A percentile compares a stretch with the other conserved stretches of the same genome.
Evolutionary conservation across 1,284 basidiomycete species (phyloP).

Genomic region (Ceratorhiza oryzae-sativae): DNA sequence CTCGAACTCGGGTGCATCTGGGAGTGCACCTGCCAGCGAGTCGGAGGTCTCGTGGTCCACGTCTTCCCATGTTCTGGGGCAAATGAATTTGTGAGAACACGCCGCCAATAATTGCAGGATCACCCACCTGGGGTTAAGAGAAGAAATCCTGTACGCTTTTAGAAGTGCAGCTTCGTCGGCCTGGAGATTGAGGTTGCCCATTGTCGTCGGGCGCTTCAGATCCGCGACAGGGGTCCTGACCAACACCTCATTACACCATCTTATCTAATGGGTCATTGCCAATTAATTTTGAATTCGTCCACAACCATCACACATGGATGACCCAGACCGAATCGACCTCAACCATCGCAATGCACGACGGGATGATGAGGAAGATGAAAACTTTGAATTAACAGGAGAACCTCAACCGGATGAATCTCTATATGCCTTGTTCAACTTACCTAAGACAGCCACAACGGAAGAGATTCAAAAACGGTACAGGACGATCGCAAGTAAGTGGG

Average conservation of each 20-base stretch:
- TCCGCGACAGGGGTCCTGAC: neutral
- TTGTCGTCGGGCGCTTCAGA: slow-evolving; percentile 41
- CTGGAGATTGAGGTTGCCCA: slow-evolving; percentile 66
- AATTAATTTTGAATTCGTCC: slow-evolving; percentile 23
- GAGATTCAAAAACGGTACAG: slow-evolving; percentile 78
- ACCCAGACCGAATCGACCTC: slow-evolving; percentile 18
- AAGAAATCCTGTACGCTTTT: slow-evolving; percentile 75
- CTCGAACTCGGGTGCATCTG: slow-evolving; percentile 59
- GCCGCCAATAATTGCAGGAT: too few relatives aligned
- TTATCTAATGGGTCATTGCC: slow-evolving; percentile 13
- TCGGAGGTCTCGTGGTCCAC: slow-evolving; percentile 78
- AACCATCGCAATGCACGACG: slow-evolving; percentile 31
- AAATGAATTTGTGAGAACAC: neutral
- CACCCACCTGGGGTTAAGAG: slow-evolving; percentile 69
- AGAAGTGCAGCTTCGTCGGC: slow-evolving; percentile 76
- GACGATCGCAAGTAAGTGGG: slow-evolving; percentile 59
- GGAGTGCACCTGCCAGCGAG: slow-evolving; percentile 64
- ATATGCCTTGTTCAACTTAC: slow-evolving; percentile 68
- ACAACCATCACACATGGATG: neutral
- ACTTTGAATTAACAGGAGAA: neutral
- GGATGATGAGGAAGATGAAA: neutral
- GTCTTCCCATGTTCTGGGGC: slow-evolving; percentile 76
- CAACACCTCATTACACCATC: neutral
- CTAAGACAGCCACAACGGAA: slow-evolving; percentile 64
- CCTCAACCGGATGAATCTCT: slow-evolving; percentile 29